These are phyloP conservation scores for Chaetomiaceae sp. DNA, from an alignment of 2,329 filamentous ascomycete species.

Conservation along the genomic window DNA sequence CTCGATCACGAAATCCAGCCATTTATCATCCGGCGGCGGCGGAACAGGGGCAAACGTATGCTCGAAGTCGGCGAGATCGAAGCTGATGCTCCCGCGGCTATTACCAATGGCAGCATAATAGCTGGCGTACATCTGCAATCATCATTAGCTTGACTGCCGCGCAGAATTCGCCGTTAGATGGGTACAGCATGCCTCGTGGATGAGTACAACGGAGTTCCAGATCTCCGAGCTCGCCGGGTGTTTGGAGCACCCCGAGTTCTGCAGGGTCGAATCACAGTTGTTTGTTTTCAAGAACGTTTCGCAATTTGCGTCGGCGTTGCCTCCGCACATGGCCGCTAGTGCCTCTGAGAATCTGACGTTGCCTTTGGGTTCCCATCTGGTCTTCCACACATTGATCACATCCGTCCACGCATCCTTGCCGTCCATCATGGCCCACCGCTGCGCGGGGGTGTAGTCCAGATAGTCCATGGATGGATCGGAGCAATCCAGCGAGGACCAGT, in stretches of 20 bases:
- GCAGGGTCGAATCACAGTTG: background rate
- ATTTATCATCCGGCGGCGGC: too few species aligned
- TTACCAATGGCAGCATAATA: too few species aligned
- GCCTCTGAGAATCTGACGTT: conserved; percentile 7
- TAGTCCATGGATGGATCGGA: conserved; percentile 5
- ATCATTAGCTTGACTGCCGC: too few species aligned
- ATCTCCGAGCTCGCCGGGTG: conserved; percentile 19
- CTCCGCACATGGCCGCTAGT: background rate
- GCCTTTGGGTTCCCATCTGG: conserved; percentile 6
- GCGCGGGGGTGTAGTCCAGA: conserved; percentile 1
- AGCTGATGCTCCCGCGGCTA: too few species aligned
- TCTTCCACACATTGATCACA: conserved; percentile 21
- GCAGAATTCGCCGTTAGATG: too few species aligned
- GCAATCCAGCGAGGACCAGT: conserved; percentile 26
- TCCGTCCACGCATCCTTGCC: conserved; percentile 26
- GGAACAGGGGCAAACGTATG: too few species aligned
- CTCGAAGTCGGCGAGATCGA: too few species aligned
- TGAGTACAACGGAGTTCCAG: conserved; percentile 24
- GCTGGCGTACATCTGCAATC: too few species aligned
- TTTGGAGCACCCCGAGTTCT: too few species aligned
- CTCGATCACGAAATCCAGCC: too few species aligned
- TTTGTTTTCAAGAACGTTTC: background rate
- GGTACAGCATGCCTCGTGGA: conserved; percentile 19
- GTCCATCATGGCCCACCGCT: conserved; percentile 26
- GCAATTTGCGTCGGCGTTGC: background rate